Evolutionary conservation across 371 early-diverging fungal species (phyloP), one percentile per base, ranked within the genome.

Genomic region (Syncephalastrum contaminatum): DNA sequence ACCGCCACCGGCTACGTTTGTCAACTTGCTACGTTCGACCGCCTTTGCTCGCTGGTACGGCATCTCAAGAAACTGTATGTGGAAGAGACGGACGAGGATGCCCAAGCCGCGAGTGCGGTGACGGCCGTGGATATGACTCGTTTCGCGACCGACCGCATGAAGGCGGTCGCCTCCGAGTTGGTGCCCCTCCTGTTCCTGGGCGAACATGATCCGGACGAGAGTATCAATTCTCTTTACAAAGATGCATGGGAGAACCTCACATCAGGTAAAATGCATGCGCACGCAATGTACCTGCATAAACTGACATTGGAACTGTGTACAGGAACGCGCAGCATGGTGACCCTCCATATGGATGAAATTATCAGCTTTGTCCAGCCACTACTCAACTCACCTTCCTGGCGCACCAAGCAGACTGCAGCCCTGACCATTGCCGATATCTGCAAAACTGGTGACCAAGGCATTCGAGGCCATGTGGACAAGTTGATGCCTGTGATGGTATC

Each of bases 171-270:
- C 3, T 72, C 82, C 0, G 79, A 76, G 0, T 73, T 92, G 21
- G 69, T 92, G 0, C 94, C 95, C 4, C 74, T 93, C 13, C 84
- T 91, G 0, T 88, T 76, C 58, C 78, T 88, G 58, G 95, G 95
- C 4, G 82, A 83, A 8, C 84, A 85, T 56, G 94, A 94, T 60
- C 66, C 81, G 2, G 81, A 84, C 41, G 76, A 83, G 43, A 59
- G 63, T 4, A 63, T 90, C 30, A 73, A 68, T 4, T 73, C 72
- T 10, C 60, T 86, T 1, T 96, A 94, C 93, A 79, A 77, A 45
- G 80, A 83, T 16, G 88, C 92, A 1, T 96, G 93, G 93, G 92
- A 92, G 30, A 91, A 93, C 48, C 72, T 87, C 42, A 90, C 91
- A 1, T 85, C 87, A 0, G 92, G 86, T 56, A 72, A 53, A 48